Percentiles rank a stretch among this genome's conserved stretches.
Conservation (phyloP, 371 early-diverging fungal genomes). For the Mucor circinelloides region DNA sequence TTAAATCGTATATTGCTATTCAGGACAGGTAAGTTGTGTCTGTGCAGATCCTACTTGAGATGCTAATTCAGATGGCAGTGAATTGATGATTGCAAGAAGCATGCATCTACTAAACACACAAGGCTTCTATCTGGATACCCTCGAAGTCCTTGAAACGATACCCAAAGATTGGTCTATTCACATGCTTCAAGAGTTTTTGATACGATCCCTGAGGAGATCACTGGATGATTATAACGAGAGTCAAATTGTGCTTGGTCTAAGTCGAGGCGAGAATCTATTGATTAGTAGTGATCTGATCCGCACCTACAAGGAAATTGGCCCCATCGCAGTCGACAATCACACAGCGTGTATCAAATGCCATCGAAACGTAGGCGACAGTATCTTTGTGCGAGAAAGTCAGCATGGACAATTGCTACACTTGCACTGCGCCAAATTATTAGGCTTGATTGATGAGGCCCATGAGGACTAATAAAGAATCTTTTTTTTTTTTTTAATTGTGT, state of each 20-base stretch:
- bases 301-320: constrained; percentile 49
- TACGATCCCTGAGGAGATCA: constrained; percentile 54
- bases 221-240: constrained; percentile 57
- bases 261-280: constrained; percentile 65
- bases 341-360: constrained; percentile 56
- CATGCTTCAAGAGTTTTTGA: constrained; percentile 57
- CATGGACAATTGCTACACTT: constrained; percentile 56
- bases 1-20: constrained; percentile 41
- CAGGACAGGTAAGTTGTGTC: constrained; percentile 31
- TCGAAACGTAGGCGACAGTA: constrained; percentile 47
- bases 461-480: not conserved
- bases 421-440: constrained; percentile 50
- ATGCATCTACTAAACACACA: constrained; percentile 65
- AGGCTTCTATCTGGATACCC: constrained; percentile 61
- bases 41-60: not conserved
- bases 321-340: constrained; percentile 47
- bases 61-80: constrained; percentile 19
- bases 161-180: constrained; percentile 71
- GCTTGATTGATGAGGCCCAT: constrained; percentile 18
- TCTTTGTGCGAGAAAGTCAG: constrained; percentile 52
- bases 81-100: constrained; percentile 47
- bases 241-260: constrained; percentile 58
- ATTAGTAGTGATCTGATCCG: constrained; percentile 52
- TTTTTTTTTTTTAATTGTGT: not conserved
- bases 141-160: constrained; percentile 60